Evolutionary conservation across 495 filamentous ascomycete species (phyloP), one percentile per base, ranked within the genome.

Genomic region (Podospora anserina): DNA sequence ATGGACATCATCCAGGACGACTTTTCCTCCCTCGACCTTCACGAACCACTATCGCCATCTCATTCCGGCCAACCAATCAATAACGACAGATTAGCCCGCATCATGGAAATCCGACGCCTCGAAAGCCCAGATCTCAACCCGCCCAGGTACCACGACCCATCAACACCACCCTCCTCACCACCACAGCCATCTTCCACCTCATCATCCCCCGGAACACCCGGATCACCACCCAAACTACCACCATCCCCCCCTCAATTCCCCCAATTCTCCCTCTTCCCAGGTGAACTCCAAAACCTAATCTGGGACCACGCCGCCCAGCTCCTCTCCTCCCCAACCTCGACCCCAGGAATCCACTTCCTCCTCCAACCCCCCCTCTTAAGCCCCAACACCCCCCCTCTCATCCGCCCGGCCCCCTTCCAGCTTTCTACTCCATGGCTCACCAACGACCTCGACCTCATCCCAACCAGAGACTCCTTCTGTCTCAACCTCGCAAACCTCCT

Each of bases 291-390:
- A 57, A 58, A 71, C 66, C 68, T 75, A 5, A 67, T 76, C 67
- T 75, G 72, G 72, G 39, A 67, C 67, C 20, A 66, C 19, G 73
- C 74, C 27, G 72, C 72, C 49, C n/a, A 61, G 16, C 65, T 58
- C 16, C 49, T 49, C 2, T 49, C 39, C 0, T 49, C 39, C 7
- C 39, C 39, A 0, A 49, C 39, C 39, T 49, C 39, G 6, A 11
- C 69, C 1, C 69, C 74, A 0, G 63, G 61, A 13, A 65, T 76
- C 30, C 74, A 76, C 44, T 75, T 75, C 66, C 61, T 76, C 53
- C 68, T 66, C 71, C 84, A 88, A 49, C 28, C 80, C 83, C 16
- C 78, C 30, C 30, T 32, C 88, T 55, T 84, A 84, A 61, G 85
- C 87, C 16, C 77, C 77, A 1, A 68, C 76, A 54, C 13, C 13